Percentiles rank a stretch among this genome's conserved stretches.
phyloP scores from a whole-genome alignment of 2,329 filamentous ascomycete genomes.

The Zasmidium citrigriseum region DNA sequence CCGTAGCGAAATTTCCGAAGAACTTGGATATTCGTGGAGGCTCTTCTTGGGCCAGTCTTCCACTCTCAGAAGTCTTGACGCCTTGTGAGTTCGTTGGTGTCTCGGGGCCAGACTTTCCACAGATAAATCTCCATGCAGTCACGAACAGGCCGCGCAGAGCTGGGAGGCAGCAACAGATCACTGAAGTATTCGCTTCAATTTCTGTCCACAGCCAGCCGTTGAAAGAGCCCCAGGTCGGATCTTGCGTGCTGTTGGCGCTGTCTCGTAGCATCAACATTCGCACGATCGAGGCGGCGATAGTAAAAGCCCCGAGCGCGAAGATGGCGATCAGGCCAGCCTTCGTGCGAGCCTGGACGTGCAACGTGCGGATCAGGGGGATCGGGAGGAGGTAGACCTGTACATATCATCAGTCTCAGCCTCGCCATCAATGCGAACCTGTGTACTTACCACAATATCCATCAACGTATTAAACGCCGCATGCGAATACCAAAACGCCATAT shows the following conservation, averaged over 20 bases:
- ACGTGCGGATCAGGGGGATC: constrained; percentile 27
- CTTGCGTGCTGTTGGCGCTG: constrained; percentile 18
- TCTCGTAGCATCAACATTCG: constrained; percentile 27
- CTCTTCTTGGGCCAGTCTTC: background rate
- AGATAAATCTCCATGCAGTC: constrained; percentile 5
- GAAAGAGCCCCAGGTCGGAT: constrained; percentile 29
- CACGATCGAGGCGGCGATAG: constrained; percentile 28
- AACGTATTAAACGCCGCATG: constrained; percentile 31
- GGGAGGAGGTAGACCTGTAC: constrained; percentile 32
- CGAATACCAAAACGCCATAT: constrained; percentile 28
- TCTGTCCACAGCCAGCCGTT: constrained; percentile 29
- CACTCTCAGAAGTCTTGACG: background rate
- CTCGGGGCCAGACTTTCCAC: constrained; percentile 1
- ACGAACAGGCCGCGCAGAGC: constrained; percentile 19
- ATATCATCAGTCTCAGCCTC: background rate
- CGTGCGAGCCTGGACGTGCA: constrained; percentile 25
- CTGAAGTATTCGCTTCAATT: constrained; percentile 28
- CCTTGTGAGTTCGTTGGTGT: background rate
- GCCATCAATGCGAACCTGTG: no score
- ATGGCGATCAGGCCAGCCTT: constrained; percentile 27
- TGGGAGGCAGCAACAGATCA: constrained; percentile 30
- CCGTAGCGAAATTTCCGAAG: background rate
- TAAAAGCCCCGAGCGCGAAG: constrained; percentile 29
- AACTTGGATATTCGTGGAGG: background rate
- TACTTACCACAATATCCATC: constrained; percentile 29